Percentiles rank a stretch among this genome's conserved stretches.
Conservation (phyloP, 2,329 filamentous ascomycete genomes). For the Leptographium lundbergii region DNA sequence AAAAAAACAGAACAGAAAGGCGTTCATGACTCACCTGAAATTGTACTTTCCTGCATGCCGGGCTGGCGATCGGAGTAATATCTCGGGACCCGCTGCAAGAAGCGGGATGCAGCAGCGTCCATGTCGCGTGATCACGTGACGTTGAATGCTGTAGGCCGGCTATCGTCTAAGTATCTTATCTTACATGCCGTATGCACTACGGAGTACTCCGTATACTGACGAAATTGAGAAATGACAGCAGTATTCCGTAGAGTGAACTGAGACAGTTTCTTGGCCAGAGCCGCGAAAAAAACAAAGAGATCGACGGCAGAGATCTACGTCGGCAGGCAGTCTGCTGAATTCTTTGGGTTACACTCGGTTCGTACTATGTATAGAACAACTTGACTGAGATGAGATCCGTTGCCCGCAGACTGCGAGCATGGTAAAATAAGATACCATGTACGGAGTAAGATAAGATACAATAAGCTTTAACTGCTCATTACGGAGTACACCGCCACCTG, state of each 20-base stretch:
- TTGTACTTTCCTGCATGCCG: background rate
- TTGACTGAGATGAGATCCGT: background rate
- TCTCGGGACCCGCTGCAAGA: background rate
- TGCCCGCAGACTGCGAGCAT: no score
- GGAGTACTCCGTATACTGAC: no score
- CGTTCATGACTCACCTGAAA: background rate
- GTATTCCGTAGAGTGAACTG: no score
- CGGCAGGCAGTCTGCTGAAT: background rate
- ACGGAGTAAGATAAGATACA: background rate
- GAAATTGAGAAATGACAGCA: no score
- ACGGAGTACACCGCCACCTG: no score
- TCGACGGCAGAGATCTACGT: background rate
- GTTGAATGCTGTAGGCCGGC: no score
- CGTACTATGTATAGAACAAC: background rate
- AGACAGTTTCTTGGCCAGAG: no score
- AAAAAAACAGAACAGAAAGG: background rate
- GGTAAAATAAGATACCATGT: no score
- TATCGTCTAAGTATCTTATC: no score
- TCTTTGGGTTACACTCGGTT: background rate
- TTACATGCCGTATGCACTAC: no score
- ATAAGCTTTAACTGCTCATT: background rate
- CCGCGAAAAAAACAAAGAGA: background rate
- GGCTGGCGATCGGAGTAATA: background rate
- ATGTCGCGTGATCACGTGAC: background rate
- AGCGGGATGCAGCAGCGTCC: background rate